phyloP scores from a whole-genome alignment of 805 yeast genomes.

The Diddensiella santjacobensis region DNA sequence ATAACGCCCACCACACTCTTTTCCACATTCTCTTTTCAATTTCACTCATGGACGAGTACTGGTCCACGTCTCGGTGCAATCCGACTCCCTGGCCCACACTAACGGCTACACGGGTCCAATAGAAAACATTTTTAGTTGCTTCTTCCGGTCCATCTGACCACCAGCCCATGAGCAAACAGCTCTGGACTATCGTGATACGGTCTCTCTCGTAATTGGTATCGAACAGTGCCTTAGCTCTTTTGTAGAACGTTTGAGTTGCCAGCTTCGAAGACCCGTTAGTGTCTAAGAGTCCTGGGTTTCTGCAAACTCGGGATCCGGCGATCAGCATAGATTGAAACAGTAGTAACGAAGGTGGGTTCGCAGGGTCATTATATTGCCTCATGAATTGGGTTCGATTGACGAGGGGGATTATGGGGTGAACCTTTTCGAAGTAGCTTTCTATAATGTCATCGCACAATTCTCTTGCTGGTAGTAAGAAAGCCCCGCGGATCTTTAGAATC shows the following conservation, averaged over 20 bases:
- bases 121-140: constrained; percentile 59
- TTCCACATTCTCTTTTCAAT: constrained; percentile 51
- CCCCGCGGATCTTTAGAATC: constrained; percentile 60
- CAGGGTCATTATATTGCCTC: constrained; percentile 50
- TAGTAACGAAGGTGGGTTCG: constrained; percentile 57
- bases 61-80: constrained; percentile 54
- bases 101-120: constrained; percentile 68
- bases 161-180: constrained; percentile 58
- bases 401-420: constrained; percentile 69
- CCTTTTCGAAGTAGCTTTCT: constrained; percentile 55
- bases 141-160: constrained; percentile 75
- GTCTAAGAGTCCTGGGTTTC: constrained; percentile 50
- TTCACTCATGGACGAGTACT: constrained; percentile 35
- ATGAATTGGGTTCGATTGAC: constrained; percentile 60
- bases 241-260: constrained; percentile 57
- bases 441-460: constrained; percentile 59
- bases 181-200: constrained; percentile 56
- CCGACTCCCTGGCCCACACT: constrained; percentile 74
- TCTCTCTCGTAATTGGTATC: constrained; percentile 68
- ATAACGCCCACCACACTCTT: constrained; percentile 74
- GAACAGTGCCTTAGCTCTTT: constrained; percentile 69
- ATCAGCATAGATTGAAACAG: constrained; percentile 66
- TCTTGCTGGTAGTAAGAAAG: constrained; percentile 62
- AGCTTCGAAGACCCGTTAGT: constrained; percentile 44
- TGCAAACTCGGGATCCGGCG: constrained; percentile 62